Conservation (phyloP, 257 asterid genomes). For the Primulina tabacum region DNA sequence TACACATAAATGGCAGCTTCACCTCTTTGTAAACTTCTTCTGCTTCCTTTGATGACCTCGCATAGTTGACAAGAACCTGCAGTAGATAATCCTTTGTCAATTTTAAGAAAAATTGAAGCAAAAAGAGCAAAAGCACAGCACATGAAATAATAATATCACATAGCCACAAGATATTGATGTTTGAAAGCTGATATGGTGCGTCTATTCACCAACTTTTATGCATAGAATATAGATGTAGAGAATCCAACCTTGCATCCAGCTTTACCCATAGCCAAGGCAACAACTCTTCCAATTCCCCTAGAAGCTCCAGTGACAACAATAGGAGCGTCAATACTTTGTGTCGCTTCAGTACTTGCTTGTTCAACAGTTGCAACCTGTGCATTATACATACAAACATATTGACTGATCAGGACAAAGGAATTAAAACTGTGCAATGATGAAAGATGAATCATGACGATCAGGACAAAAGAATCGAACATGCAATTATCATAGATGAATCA, state of each 20-base stretch:
- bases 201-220: not conserved
- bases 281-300: slow-evolving; percentile 90
- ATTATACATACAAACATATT: slow-evolving; percentile 47
- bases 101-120: slow-evolving; percentile 1
- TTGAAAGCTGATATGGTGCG: not conserved
- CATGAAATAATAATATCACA: too few relatives aligned
- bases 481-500: not conserved
- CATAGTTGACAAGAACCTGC: too few relatives aligned
- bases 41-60: slow-evolving; percentile 97
- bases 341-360: slow-evolving; percentile 43
- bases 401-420: slow-evolving; percentile 3
- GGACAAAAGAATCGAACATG: not conserved
- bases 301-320: too few relatives aligned
- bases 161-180: too few relatives aligned
- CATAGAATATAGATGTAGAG: not conserved
- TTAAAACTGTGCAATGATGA: not conserved
- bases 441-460: not conserved
- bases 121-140: slow-evolving; percentile 12
- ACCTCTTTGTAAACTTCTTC: slow-evolving; percentile 86
- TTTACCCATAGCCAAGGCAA: slow-evolving; percentile 82
- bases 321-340: slow-evolving; percentile 63
- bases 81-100: slow-evolving; percentile 26
- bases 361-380: slow-evolving; percentile 66
- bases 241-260: slow-evolving; percentile 88
- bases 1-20: slow-evolving; percentile 24